A percentile compares a stretch with the other conserved stretches of the same genome.
Evolutionary conservation across 2,329 filamentous ascomycete genomes (phyloP).

Genomic region (Phyllosticta citriasiana): DNA sequence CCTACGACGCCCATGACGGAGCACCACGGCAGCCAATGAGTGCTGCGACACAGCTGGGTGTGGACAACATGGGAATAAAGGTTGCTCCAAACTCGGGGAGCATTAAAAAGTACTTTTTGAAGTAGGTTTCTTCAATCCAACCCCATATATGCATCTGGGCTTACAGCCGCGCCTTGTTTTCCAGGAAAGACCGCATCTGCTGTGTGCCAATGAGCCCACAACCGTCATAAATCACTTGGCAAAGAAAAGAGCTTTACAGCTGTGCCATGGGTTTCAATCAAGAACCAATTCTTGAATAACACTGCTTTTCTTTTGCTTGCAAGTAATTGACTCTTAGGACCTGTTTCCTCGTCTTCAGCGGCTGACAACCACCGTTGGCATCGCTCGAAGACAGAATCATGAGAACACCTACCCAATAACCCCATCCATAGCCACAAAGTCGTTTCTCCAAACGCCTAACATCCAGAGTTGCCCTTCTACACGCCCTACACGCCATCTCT

Average conservation of each 20-base stretch:
- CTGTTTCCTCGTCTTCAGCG: too few species aligned
- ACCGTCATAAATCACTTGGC: background rate
- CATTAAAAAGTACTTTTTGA: background rate
- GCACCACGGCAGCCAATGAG: background rate
- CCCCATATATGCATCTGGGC: background rate
- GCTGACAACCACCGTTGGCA: too few species aligned
- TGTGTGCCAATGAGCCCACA: background rate
- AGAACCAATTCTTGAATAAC: background rate
- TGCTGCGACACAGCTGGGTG: too few species aligned
- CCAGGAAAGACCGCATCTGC: background rate
- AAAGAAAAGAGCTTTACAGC: background rate
- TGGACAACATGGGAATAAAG: background rate
- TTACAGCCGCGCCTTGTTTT: background rate
- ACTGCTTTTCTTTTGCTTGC: too few species aligned
- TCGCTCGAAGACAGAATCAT: too few species aligned
- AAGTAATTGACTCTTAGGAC: too few species aligned
- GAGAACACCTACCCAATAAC: too few species aligned
- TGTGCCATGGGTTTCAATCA: background rate
- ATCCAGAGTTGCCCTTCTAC: too few species aligned
- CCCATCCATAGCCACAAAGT: too few species aligned
- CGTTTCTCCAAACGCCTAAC: too few species aligned
- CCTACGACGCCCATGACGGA: background rate
- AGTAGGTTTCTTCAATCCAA: background rate
- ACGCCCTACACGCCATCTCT: constrained; percentile 7
- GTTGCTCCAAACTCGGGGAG: background rate